phyloP scores from a whole-genome alignment of 768 basidiomycete genomes.

The Polyporus arcularius region DNA sequence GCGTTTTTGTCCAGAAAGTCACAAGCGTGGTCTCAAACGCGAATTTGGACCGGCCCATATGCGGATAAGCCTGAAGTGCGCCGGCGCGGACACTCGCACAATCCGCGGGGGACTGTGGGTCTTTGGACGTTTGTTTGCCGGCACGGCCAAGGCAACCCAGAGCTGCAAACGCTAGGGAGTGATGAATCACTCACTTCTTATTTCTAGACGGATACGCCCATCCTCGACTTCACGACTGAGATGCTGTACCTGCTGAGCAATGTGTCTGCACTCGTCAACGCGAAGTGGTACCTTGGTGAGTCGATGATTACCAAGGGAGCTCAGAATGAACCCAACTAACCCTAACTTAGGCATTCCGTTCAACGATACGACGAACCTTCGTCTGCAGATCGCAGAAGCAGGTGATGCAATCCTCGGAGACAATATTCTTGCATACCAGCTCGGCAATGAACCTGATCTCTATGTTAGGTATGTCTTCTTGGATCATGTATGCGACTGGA shows the following conservation, averaged over 20 bases:
- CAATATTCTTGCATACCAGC: constrained; percentile 63
- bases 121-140: too few relatives aligned
- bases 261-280: constrained; percentile 41
- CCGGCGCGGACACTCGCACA: too few relatives aligned
- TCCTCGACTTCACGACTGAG: constrained; percentile 48
- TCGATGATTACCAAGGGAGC: not conserved
- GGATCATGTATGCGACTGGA: not conserved
- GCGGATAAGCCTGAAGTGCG: too few relatives aligned
- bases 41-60: too few relatives aligned
- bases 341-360: constrained; percentile 52
- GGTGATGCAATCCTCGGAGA: constrained; percentile 66
- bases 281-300: constrained; percentile 49
- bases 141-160: too few relatives aligned
- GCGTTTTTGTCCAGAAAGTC: too few relatives aligned
- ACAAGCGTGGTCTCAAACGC: too few relatives aligned
- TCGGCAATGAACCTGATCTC: constrained; percentile 80
- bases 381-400: constrained; percentile 53
- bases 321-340: not conserved
- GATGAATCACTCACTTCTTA: constrained; percentile 19
- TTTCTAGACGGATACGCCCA: constrained; percentile 52
- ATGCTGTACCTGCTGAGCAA: constrained; percentile 51
- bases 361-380: constrained; percentile 59
- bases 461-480: constrained; percentile 39
- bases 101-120: too few relatives aligned
- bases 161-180: too few relatives aligned